Base-by-base conservation (phyloP, 2,329 filamentous ascomycete species). In the Aspergillus caelatus region DNA sequence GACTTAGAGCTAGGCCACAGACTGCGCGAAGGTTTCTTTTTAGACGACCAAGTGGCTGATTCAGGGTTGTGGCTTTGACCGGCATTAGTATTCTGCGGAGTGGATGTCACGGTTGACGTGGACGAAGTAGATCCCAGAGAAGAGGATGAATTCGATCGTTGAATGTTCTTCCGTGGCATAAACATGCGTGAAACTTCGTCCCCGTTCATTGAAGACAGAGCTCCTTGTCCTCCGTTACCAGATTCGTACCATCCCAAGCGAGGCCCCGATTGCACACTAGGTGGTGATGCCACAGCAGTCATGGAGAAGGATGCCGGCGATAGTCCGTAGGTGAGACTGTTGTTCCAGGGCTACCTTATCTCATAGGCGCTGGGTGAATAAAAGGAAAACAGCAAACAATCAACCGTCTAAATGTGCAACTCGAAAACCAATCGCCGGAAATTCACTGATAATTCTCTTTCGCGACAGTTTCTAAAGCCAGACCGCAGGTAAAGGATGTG, bases 131-230 rank as follows among this genome's bases (percentile, higher is more conserved):
- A 89, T 61, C 83, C 81, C 67, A 96, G 84, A 53, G 94, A 97
- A 4, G 93, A 96, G 63, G 93, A 95, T 41, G 94, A 98, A 83
- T 93, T 96, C 74, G 90, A 90, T 77, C 94, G 89, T 78, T 94
- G 92, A 65, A 93, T 85, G 75, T 86, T 89, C 82, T 97, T 97
- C 72, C 93, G 92, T 74, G 92, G 91, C 86, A 92, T 90, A 78
- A 96, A 92, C 87, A 96, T 94, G 78, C 91, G 90, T 81, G 91
- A 88, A 69, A 90, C 88, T 80, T 96, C 92, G 82, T 96, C 93
- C 77, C 89, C 82, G 81, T 91, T 92, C 88, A 93, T 91, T 75
- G 90, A 85, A 82, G 86, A 84, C 72, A 87, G 81, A 76, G 84
- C 84, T 81, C 85, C 88, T 80, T 85, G 82, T 75, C 82, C 81